Evolutionary conservation across 2,329 filamentous ascomycete species (phyloP), one percentile per base, ranked within the genome.

Genomic region (Paraconiothyrium sp.): DNA sequence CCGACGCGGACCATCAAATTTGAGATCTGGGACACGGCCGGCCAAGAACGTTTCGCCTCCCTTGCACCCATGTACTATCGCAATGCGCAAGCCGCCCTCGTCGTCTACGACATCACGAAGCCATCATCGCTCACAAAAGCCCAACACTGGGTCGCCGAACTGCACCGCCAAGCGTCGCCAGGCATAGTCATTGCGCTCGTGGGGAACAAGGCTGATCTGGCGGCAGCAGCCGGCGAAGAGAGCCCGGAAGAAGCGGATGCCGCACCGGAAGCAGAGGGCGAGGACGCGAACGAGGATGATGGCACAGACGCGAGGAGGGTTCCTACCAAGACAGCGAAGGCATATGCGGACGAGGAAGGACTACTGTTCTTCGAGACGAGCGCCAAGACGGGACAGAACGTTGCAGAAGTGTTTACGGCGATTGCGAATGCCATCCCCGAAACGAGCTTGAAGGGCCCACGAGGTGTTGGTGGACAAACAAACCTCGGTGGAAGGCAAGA

Each of bases 1-100:
- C 94, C 94, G 37, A 93, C 90, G 73, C 89, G 94, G 78, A 97
- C 93, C 61, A 84, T 85, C 76, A 84, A 80, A 67, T 84, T 85
- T 68, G 83, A 85, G 67, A 98, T 99, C 76, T 99, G 94, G 94
- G 94, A 99, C 84, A 98, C 94, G 16, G 94, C 95, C 47, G 94
- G 94, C 76, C 94, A 99, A 82, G 94, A 99, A 84, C 92, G 94
- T 67, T 99, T 98, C 78, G 94, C 94, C 72, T 96, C 92, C 55
- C 88, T 98, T 63, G 95, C 95, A 56, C 95, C 94, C 73, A 98
- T 98, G 95, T 99, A 99, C 87, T 98, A 98, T 85, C 93, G 94
- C 81, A 98, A 99, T 79, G 95, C 95, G 55, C 94, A 98, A 83
- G 93, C 94, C 67, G 95, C 95, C 14, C 91, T 99, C 70, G 94